These are phyloP conservation scores for Hyaloperonospora arabidopsidis DNA, from an alignment of 352 stramenopile genomes.

Conservation along the genomic window DNA sequence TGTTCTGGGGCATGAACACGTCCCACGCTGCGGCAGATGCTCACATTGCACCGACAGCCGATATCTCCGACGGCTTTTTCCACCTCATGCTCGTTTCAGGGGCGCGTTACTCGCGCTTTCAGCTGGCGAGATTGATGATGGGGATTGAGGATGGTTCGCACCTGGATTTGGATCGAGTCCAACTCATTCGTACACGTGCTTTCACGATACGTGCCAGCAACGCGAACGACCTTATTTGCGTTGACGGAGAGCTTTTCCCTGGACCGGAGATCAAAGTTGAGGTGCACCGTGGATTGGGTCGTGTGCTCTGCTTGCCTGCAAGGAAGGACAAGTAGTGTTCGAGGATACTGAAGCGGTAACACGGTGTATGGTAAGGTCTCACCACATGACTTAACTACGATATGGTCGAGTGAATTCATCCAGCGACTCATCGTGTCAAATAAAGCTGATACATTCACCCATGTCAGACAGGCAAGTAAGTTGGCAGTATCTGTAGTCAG, in stretches of 20 bases:
- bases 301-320: background rate
- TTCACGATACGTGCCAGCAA: constrained; percentile 36
- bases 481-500: no score
- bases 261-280: constrained; percentile 9
- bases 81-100: constrained; percentile 48
- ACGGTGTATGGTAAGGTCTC: no score
- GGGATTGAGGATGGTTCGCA: constrained; percentile 47
- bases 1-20: constrained; percentile 60
- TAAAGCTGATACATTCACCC: no score
- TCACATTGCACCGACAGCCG: constrained; percentile 37
- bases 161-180: constrained; percentile 29
- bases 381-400: no score
- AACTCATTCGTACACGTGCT: constrained; percentile 55
- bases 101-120: constrained; percentile 28
- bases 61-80: constrained; percentile 52
- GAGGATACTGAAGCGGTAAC: no score
- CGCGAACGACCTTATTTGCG: constrained; percentile 37
- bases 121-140: constrained; percentile 42
- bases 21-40: constrained; percentile 40
- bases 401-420: no score
- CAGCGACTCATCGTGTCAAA: no score
- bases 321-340: no score
- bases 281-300: background rate
- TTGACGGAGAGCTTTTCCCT: constrained; percentile 55
- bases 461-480: no score